These are phyloP conservation scores for Peribolospora baueri DNA, from an alignment of 768 basidiomycete genomes.

Conservation along the genomic window DNA sequence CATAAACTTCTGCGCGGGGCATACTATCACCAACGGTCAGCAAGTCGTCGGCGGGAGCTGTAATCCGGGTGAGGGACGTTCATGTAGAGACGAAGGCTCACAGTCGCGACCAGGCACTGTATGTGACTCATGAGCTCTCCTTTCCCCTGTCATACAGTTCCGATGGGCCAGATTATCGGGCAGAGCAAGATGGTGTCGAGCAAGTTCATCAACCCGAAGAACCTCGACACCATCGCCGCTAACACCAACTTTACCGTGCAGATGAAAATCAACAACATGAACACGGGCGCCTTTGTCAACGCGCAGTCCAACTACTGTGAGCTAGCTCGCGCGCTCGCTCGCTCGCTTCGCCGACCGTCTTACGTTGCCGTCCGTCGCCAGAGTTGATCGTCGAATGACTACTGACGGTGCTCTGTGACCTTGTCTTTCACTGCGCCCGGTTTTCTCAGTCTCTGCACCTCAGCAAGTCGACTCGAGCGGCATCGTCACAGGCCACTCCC, in stretches of 20 bases:
- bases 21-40: constrained; percentile 31
- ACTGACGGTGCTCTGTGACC: too few relatives aligned
- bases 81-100: constrained; percentile 6
- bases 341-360: background rate
- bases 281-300: constrained; percentile 34
- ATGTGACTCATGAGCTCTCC: background rate
- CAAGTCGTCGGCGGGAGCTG: constrained; percentile 16
- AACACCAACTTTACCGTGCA: constrained; percentile 30
- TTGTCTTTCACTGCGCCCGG: too few relatives aligned
- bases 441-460: constrained; percentile 22
- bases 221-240: constrained; percentile 25
- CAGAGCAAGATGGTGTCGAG: constrained; percentile 26
- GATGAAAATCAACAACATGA: constrained; percentile 24
- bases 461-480: constrained; percentile 31
- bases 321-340: background rate
- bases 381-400: too few relatives aligned
- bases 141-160: constrained; percentile 33
- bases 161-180: constrained; percentile 33
- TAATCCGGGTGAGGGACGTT: constrained; percentile 4
- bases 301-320: constrained; percentile 30
- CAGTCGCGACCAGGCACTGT: constrained; percentile 21
- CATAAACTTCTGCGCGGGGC: too few relatives aligned
- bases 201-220: constrained; percentile 28
- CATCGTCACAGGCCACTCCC: constrained; percentile 29
- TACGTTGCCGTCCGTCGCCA: background rate